Percentiles rank a stretch among this genome's conserved stretches.
These are phyloP conservation scores for Cudoniella acicularis DNA, from an alignment of 495 filamentous ascomycete genomes.

Conservation along the genomic window DNA sequence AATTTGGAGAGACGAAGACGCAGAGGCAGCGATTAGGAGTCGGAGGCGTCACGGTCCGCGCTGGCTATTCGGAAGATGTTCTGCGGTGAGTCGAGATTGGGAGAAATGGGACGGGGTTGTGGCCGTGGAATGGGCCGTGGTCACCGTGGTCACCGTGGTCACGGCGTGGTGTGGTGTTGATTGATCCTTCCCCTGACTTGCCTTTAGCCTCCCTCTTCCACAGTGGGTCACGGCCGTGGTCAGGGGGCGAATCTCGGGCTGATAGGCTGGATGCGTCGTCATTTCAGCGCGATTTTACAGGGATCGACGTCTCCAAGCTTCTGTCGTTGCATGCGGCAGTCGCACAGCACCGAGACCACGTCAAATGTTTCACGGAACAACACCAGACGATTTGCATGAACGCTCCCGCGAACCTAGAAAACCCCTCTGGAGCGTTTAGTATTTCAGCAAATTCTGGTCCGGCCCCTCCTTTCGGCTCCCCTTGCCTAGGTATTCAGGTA, in stretches of 20 bases:
- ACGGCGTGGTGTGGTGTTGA: conserved; percentile 10
- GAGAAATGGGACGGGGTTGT: background rate
- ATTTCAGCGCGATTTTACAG: background rate
- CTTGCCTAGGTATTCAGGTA: too few species aligned
- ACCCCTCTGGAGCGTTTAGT: background rate
- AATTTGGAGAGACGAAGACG: too few species aligned
- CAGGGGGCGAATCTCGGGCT: background rate
- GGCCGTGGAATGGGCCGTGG: background rate
- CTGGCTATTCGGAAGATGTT: conserved; percentile 1
- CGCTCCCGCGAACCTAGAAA: background rate
- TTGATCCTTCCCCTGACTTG: conserved; percentile 7
- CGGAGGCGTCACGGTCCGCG: too few species aligned
- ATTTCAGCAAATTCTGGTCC: too few species aligned
- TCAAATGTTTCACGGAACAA: background rate
- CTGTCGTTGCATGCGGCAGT: too few species aligned
- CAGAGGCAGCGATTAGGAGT: too few species aligned
- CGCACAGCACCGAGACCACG: too few species aligned
- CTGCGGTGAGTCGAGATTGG: background rate
- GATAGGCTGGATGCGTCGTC: conserved; percentile 3
- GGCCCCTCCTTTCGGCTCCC: too few species aligned
- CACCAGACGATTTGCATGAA: background rate
- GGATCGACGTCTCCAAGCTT: background rate
- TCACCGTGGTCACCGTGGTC: too few species aligned
- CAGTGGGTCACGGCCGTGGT: background rate
- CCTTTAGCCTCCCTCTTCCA: background rate